Evolutionary conservation across 352 stramenopile genomes (phyloP), one percentile per base, ranked within the genome.

Genomic region (Pythium periplocum): DNA sequence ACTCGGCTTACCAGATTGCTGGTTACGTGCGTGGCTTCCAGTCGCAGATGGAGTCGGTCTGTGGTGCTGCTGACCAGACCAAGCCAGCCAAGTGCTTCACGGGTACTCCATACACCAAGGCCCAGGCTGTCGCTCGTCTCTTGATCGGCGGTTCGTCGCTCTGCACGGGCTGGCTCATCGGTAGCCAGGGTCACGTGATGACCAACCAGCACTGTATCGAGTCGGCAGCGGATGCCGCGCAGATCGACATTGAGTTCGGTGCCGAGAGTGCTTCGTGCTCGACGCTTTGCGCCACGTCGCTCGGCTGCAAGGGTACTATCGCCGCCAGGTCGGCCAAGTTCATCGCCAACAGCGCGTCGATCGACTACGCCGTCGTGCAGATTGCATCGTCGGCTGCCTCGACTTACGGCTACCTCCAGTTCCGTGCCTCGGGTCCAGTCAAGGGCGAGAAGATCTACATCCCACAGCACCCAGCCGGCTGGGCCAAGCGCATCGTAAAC

Each of bases 151-250:
- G 64, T 33, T 45, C 48, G 12, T 39, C 12, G 31, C 54, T 73
- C 36, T 75, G 64, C 55, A 72, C 63, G 11, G 63, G 67, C 48
- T 71, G 59, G 59, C 55, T 71, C 10, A 9, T 67, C 17, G 59
- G 62, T 50, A 67, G 41, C 46, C 48, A 58, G 26, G 59, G 59
- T 44, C 59, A 70, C 53, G 8, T 70, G 17, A 43, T 71, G 26
- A 60, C 54, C 31, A 60, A 60, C 54, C 17, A 72, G 34, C 61
- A 70, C 57, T 73, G 65, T 49, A 64, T 73, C 36, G 30, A 40
- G 10, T 36, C 33, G 4, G 41, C 49, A 0, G 42, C 45, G 11
- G 30, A 37, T 11, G 61, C 57, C 10, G 40, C n/a, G 2, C 55
- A 73, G 45, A 39, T 53, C 6, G 49, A 69, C 39, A 37, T 70